These are phyloP conservation scores for Trypanosoma mega DNA, from an alignment of 208 protist genomes.

Conservation along the genomic window DNA sequence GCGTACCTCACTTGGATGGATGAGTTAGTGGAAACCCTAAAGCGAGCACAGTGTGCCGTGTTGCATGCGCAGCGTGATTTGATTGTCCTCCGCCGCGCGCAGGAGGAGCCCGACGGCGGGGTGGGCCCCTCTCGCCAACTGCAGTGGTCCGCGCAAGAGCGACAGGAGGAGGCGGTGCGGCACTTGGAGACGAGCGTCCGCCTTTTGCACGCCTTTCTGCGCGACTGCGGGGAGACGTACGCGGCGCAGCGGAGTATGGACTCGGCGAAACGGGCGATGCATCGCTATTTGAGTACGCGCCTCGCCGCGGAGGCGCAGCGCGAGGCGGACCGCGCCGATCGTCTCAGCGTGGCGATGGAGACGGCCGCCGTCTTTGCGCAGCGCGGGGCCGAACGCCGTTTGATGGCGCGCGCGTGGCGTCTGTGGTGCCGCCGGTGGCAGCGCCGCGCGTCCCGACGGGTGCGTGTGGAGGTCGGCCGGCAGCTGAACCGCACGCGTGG, in stretches of 20 bases:
- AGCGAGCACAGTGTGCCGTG: slow-evolving; percentile 39
- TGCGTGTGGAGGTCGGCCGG: background rate
- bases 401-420: background rate
- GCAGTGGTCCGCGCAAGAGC: slow-evolving; percentile 31
- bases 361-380: slow-evolving; percentile 1
- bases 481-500: no score
- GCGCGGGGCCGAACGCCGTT: background rate
- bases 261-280: slow-evolving; percentile 47
- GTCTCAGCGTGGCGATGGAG: background rate
- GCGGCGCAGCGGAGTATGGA: slow-evolving; percentile 29
- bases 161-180: slow-evolving; percentile 41
- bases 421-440: slow-evolving; percentile 1
- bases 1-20: slow-evolving; percentile 37
- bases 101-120: slow-evolving; percentile 11
- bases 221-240: background rate
- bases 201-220: slow-evolving; percentile 28
- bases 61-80: slow-evolving; percentile 38
- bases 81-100: slow-evolving; percentile 26
- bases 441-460: no score
- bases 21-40: slow-evolving; percentile 32
- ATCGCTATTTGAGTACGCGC: slow-evolving; percentile 58
- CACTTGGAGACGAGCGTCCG: slow-evolving; percentile 35
- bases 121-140: slow-evolving; percentile 19
- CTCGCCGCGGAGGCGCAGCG: slow-evolving; percentile 23
- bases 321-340: background rate